Evolutionary conservation across 306 rosid genomes (phyloP).

Genomic region (Sophora flavescens): DNA sequence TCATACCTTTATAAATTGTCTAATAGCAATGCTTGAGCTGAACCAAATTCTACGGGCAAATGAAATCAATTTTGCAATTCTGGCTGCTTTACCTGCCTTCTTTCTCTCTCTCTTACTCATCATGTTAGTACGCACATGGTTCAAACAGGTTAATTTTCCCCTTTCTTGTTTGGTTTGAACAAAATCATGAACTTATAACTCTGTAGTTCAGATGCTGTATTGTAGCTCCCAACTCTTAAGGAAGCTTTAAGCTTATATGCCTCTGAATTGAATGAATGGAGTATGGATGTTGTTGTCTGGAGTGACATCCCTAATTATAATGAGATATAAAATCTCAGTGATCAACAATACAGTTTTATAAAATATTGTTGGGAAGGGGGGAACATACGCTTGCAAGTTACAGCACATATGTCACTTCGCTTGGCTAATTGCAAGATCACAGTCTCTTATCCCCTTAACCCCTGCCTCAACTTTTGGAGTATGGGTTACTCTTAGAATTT

Average conservation of each 20-base stretch:
- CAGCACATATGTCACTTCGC: not conserved
- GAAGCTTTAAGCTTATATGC: constrained; percentile 29
- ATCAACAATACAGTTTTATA: no score
- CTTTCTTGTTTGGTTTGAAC: constrained; percentile 8
- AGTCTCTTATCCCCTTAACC: constrained; percentile 14
- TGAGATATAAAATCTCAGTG: no score
- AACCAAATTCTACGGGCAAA: constrained; percentile 95
- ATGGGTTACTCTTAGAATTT: not conserved
- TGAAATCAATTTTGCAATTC: constrained; percentile 92
- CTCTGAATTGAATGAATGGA: constrained; percentile 3
- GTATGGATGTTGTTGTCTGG: constrained; percentile 23
- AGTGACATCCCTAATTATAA: constrained; percentile 28
- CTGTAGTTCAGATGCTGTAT: constrained; percentile 19
- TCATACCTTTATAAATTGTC: constrained; percentile 18
- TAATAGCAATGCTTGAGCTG: constrained; percentile 86
- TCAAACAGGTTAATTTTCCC: constrained; percentile 64
- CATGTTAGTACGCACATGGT: constrained; percentile 83
- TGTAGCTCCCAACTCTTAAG: constrained; percentile 19
- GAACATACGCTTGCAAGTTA: constrained; percentile 25
- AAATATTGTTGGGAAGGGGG: constrained; percentile 4
- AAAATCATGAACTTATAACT: constrained; percentile 7
- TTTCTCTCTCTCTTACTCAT: constrained; percentile 75
- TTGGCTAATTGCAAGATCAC: not conserved
- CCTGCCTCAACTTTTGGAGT: constrained; percentile 8
- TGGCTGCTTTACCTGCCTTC: constrained; percentile 95